phyloP scores from a whole-genome alignment of 2,329 filamentous ascomycete species.

The Colletotrichum liaoningense region DNA sequence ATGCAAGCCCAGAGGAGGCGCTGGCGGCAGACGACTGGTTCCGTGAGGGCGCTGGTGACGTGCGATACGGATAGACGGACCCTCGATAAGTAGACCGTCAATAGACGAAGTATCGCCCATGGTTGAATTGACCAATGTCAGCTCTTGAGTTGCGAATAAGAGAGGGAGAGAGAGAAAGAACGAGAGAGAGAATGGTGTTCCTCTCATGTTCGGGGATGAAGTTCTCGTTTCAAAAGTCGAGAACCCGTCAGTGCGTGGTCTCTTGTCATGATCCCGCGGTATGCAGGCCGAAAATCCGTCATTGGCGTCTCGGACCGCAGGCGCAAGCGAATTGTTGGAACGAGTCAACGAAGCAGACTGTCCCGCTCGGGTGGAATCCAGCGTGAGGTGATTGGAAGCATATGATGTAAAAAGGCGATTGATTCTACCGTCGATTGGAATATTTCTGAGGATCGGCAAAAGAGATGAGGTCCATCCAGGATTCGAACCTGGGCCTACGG shows the following conservation, averaged over 20 bases:
- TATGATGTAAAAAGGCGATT: not conserved
- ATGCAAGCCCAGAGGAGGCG: conserved; percentile 65
- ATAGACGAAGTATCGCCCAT: not conserved
- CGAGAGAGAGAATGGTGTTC: not conserved
- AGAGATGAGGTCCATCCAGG: conserved; percentile 32
- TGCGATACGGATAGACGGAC: conserved; percentile 67
- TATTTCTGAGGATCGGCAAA: not conserved
- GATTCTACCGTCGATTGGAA: too few relatives aligned
- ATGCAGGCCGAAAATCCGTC: not conserved
- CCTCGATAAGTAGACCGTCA: not conserved
- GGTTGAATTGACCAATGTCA: not conserved
- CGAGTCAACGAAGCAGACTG: not conserved
- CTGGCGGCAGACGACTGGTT: conserved; percentile 75
- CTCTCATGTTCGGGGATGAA: conserved; percentile 34
- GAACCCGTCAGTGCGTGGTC: conserved; percentile 14
- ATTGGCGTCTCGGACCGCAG: conserved; percentile 6
- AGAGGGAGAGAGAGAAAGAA: not conserved
- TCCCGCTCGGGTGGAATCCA: not conserved
- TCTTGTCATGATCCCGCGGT: not conserved
- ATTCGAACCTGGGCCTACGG: conserved; percentile 36
- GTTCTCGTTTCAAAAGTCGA: conserved; percentile 10
- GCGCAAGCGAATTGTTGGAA: not conserved
- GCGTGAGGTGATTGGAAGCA: not conserved
- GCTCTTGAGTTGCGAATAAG: not conserved
- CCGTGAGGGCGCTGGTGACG: conserved; percentile 64